Conservation (phyloP, 371 early-diverging fungal genomes). For the Mortierella sp. region DNA sequence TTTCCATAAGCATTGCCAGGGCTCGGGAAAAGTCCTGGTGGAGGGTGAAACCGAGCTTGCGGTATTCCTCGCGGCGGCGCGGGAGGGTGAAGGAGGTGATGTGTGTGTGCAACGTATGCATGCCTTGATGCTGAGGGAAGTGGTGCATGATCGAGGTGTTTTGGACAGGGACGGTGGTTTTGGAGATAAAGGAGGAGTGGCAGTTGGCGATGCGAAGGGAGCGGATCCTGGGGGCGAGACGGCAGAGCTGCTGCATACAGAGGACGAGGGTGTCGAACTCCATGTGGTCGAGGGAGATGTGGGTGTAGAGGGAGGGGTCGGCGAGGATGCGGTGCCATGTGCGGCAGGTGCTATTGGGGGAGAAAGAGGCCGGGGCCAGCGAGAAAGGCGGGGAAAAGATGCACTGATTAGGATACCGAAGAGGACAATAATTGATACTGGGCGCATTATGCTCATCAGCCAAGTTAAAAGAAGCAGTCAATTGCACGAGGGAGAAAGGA, state of each 20-base stretch:
- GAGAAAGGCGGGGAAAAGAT: background rate
- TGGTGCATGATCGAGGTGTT: slow-evolving; percentile 46
- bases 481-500: background rate
- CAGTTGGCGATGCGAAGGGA: slow-evolving; percentile 61
- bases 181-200: slow-evolving; percentile 62
- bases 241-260: slow-evolving; percentile 57
- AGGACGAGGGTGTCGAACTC: slow-evolving; percentile 62
- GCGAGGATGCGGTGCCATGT: slow-evolving; percentile 58
- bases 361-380: background rate
- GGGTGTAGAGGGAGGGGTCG: slow-evolving; percentile 63
- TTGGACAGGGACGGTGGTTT: slow-evolving; percentile 62
- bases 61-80: slow-evolving; percentile 64
- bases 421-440: background rate
- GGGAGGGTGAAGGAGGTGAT: slow-evolving; percentile 60
- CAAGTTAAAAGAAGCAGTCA: background rate
- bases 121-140: slow-evolving; percentile 33
- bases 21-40: slow-evolving; percentile 64
- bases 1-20: slow-evolving; percentile 54
- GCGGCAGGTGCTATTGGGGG: slow-evolving; percentile 62
- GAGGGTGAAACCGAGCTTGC: slow-evolving; percentile 60
- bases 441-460: background rate
- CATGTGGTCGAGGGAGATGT: slow-evolving; percentile 59
- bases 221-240: slow-evolving; percentile 56
- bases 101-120: slow-evolving; percentile 54
- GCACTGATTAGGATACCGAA: background rate